Conservation (phyloP, 257 asterid species). For the Fraxinus quadrangulata region DNA sequence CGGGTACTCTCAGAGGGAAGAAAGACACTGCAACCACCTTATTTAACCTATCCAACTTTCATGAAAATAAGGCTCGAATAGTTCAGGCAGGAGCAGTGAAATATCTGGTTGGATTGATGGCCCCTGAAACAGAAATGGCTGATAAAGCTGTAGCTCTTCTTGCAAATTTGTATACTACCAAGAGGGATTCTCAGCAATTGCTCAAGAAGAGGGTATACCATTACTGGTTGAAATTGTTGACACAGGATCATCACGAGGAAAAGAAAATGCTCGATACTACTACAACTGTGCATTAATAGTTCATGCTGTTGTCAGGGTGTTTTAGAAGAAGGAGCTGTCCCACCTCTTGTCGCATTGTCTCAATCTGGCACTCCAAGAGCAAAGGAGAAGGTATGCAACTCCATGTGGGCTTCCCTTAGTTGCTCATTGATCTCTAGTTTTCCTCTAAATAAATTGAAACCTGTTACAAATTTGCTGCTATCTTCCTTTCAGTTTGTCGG, state of each 20-base stretch:
- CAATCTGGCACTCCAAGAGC: conserved; percentile 92
- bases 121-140: conserved; percentile 67
- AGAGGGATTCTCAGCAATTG: conserved; percentile 87
- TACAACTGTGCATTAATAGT: conserved; percentile 79
- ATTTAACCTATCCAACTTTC: conserved; percentile 76
- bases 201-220: conserved; percentile 84
- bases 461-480: too few relatives aligned
- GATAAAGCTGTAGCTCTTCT: conserved; percentile 95
- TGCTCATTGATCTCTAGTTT: too few relatives aligned
- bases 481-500: not conserved
- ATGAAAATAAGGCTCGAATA: conserved; percentile 87
- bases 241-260: conserved; percentile 77
- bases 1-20: conserved; percentile 79
- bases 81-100: conserved; percentile 88
- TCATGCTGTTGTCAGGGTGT: conserved; percentile 67
- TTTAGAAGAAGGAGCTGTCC: conserved; percentile 96
- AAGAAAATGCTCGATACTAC: conserved; percentile 86
- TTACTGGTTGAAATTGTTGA: conserved; percentile 80
- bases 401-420: not conserved
- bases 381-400: conserved; percentile 73
- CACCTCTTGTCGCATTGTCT: conserved; percentile 89
- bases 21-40: conserved; percentile 94
- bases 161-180: conserved; percentile 73
- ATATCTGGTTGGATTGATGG: conserved; percentile 65
- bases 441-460: not conserved